These are phyloP conservation scores for Sonneratia alba DNA, from an alignment of 345 rosid species.

Conservation along the genomic window DNA sequence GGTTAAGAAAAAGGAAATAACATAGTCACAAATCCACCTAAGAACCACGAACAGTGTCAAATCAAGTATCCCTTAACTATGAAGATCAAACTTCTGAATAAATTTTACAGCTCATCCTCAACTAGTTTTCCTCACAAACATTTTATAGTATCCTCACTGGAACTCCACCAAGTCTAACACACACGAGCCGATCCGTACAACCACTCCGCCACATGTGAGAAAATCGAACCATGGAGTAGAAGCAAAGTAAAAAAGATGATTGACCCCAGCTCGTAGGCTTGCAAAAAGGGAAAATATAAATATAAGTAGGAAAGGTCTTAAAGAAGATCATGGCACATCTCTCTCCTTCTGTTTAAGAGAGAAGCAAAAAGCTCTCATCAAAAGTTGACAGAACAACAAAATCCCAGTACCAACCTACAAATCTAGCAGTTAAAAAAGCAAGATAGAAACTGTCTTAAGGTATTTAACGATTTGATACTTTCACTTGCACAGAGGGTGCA, in stretches of 20 bases:
- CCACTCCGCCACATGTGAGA: neutral
- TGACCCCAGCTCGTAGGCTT: neutral
- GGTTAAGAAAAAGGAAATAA: neutral
- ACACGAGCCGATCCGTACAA: neutral
- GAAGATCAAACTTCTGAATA: neutral
- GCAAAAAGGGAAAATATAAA: neutral
- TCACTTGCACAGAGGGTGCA: neutral
- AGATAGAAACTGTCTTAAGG: neutral
- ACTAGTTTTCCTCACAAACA: neutral
- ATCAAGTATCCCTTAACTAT: neutral
- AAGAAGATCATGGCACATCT: neutral
- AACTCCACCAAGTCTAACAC: neutral
- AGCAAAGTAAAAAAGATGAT: neutral
- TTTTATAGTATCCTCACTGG: neutral
- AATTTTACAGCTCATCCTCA: neutral
- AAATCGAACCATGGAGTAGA: neutral
- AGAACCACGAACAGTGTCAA: slow-evolving; percentile 2
- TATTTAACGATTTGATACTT: neutral
- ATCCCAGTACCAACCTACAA: neutral
- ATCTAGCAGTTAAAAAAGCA: slow-evolving; percentile 1
- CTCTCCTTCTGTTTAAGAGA: neutral
- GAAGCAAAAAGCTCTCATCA: neutral
- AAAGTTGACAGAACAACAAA: slow-evolving; percentile 6
- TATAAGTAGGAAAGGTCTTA: neutral
- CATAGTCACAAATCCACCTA: neutral